These are phyloP conservation scores for Physcomitrium patens DNA, from an alignment of 225 moss, liverwort and hornwort species.

Conservation along the genomic window DNA sequence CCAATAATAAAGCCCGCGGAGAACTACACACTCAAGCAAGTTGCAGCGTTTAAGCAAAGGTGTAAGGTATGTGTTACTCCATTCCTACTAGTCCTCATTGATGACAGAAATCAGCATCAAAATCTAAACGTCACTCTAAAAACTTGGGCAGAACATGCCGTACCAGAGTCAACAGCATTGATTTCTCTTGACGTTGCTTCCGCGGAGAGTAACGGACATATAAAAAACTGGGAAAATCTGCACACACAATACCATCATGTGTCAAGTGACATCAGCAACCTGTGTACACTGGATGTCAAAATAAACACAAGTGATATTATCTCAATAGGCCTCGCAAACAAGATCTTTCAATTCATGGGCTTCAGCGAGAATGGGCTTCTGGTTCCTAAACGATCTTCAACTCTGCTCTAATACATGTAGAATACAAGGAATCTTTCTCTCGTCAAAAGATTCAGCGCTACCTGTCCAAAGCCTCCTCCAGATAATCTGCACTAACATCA, in stretches of 20 bases:
- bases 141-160: slow-evolving; percentile 8
- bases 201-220: slow-evolving; percentile 72
- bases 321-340: not conserved
- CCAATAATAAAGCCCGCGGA: not conserved
- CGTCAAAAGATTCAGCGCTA: slow-evolving; percentile 19
- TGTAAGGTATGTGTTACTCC: not conserved
- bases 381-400: not conserved
- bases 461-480: slow-evolving; percentile 77
- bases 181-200: slow-evolving; percentile 85
- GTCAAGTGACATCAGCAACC: not conserved
- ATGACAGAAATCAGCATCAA: not conserved
- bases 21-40: not conserved
- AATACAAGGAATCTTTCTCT: not conserved
- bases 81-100: not conserved
- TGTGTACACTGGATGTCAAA: not conserved
- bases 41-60: not conserved
- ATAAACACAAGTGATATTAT: not conserved
- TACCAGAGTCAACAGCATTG: slow-evolving; percentile 76
- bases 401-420: not conserved
- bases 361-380: not conserved
- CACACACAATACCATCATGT: slow-evolving; percentile 4
- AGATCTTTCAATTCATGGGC: not conserved
- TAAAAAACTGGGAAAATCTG: slow-evolving; percentile 86
- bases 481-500: slow-evolving; percentile 74
- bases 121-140: not conserved